Conservation (phyloP, 257 asterid species). For the Jaltomata sinuosa region DNA sequence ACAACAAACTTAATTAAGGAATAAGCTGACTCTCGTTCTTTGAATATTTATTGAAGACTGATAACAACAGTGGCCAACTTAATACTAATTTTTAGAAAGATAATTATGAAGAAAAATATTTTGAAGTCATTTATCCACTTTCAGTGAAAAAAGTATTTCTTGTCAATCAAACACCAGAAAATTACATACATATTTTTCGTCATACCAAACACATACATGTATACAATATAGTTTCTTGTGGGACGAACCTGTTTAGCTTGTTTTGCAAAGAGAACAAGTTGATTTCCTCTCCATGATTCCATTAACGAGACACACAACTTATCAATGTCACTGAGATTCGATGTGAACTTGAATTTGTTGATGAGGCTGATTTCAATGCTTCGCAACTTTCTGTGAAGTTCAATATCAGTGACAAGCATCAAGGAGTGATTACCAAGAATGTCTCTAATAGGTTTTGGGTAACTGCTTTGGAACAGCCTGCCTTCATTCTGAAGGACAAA, state of each 20-base stretch:
- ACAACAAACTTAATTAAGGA: too few species aligned
- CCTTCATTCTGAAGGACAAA: slow-evolving; percentile 70
- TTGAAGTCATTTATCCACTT: too few species aligned
- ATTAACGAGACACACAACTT: slow-evolving; percentile 14
- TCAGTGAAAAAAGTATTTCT: too few species aligned
- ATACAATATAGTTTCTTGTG: too few species aligned
- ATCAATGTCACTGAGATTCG: slow-evolving; percentile 20
- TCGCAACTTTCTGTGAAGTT: slow-evolving; percentile 47
- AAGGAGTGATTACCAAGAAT: slow-evolving; percentile 49
- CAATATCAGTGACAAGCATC: slow-evolving; percentile 44
- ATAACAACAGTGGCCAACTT: too few species aligned
- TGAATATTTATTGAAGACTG: too few species aligned
- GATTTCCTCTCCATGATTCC: slow-evolving; percentile 28
- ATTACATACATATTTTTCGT: too few species aligned
- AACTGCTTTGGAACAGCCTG: slow-evolving; percentile 40
- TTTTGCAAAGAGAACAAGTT: slow-evolving; percentile 28
- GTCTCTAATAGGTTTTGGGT: slow-evolving; percentile 51
- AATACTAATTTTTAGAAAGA: too few species aligned
- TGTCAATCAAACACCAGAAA: too few species aligned
- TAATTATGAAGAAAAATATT: too few species aligned
- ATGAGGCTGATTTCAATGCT: slow-evolving; percentile 35
- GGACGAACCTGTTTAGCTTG: slow-evolving; percentile 29
- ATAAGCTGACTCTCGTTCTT: too few species aligned
- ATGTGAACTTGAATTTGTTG: slow-evolving; percentile 32
- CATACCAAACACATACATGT: too few species aligned